Base-by-base conservation (phyloP, 2,329 filamentous ascomycete species). In the Talaromyces sp. region DNA sequence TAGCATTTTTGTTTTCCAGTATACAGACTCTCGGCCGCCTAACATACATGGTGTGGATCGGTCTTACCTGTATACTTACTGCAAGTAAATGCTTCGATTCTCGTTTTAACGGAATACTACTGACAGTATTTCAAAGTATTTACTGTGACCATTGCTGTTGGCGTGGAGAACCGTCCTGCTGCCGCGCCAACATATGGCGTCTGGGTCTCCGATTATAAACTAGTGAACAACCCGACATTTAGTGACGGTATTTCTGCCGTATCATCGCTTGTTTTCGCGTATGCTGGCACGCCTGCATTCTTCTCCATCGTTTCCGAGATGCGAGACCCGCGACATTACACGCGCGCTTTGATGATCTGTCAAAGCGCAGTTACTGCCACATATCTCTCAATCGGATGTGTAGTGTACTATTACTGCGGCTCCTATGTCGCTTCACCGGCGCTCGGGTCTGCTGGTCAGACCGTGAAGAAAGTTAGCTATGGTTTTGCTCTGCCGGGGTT, bases 371-470 rank as follows among this genome's bases (percentile, higher is more conserved):
- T 78, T 7, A 73, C 70, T 1, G 61, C 65, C 17, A 63, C 73
- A 3, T 78, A 79, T 50, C 66, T 75, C n/a, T 62, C 68, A 5
- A 71, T 78, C 29, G 73, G 73, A 9, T 63, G 71, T 3, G 74
- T 81, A 0, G 74, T 82, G 2, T 81, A 81, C 67, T 75, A 75
- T 61, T 81, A 69, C 64, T 80, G 77, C 62, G 80, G 80, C 0
- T 76, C 75, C 0, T 78, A 74, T 56, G 76, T 82, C 4, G 74
- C 79, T 0, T 80, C 78, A 0, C 80, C 80, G 0, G 78, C 78
- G 1, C 72, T 82, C 5, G 80, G 78, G 1, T 80, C 77, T 31
- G 80, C 78, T 1, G 80, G 80, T 0, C 2, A 41, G 0, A 54
- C 66, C 0, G 69, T 79, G 58, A 81, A 81, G 70, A 80, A 76